Evolutionary conservation across 176 grass and related monocot species (phyloP), one percentile per base, ranked within the genome.

Genomic region (Saccharum spontaneum): DNA sequence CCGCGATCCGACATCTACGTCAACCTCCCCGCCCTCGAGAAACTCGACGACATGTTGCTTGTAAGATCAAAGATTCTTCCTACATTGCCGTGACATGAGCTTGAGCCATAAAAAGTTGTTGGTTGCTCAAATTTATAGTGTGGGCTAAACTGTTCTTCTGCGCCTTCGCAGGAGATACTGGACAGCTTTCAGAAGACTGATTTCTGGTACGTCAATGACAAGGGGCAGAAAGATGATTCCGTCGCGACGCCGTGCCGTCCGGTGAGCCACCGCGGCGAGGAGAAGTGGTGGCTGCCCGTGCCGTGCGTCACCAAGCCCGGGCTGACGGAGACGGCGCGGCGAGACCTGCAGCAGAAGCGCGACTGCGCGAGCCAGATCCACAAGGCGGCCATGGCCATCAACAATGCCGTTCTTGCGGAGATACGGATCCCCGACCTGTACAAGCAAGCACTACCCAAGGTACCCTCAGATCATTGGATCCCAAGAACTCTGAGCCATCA

Each of bases 311-410:
- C 91, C 57, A 77, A 88, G 73, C 79, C 89, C 61, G 95, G 93
- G 45, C 85, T 97, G 26, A 87, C 86, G 37, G 94, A 92, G 83
- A 23, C 87, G 46, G 86, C 83, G 67, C 83, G 83, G 85, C 79
- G 93, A 79, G 81, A 92, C 87, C 82, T 94, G 70, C 90, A 50
- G 71, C 83, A 94, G 83, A 94, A 90, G 80, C 87, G 85, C 14
- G 94, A 97, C 76, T 97, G 89, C 63, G 83, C 94, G 3, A 92
- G 68, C 85, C 94, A 97, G 88, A 92, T 97, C 77, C 94, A 94
- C 86, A 97, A 97, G 83, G 92, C 92, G 2, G 92, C 92, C 78
- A 94, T 94, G 92, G 94, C 94, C 44, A 97, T 97, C 88, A 97
- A 94, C 92, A 90, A 91, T 1, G 65, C 63, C 34, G 59, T 94